Evolutionary conservation across 352 stramenopile species (phyloP).

Genomic region (Aphanomyces euteiches): DNA sequence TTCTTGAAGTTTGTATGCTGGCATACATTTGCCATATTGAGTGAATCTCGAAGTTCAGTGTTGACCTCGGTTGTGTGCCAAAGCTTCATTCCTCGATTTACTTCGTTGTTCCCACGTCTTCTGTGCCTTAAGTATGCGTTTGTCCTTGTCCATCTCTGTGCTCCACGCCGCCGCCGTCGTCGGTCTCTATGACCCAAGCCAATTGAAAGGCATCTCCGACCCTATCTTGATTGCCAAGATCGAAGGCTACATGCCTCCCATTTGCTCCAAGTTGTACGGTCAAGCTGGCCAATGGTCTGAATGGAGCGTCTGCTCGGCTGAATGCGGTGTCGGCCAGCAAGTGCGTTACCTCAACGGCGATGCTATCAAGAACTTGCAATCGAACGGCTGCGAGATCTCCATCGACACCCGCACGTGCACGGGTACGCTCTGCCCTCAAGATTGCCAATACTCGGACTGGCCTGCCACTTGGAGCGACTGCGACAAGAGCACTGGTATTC

Average conservation of each 20-base stretch:
- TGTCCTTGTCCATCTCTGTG: constrained; percentile 5
- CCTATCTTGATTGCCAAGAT: constrained; percentile 17
- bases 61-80: too few relatives aligned
- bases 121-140: constrained; percentile 1
- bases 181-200: constrained; percentile 5
- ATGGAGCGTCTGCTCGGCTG: constrained; percentile 19
- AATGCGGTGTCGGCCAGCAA: constrained; percentile 14
- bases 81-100: background rate
- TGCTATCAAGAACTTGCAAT: constrained; percentile 3
- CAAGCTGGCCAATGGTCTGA: background rate
- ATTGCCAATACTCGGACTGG: constrained; percentile 17
- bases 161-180: constrained; percentile 1
- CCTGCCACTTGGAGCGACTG: constrained; percentile 3
- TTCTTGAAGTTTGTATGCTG: background rate
- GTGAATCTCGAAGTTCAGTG: too few relatives aligned
- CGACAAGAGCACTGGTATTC: constrained; percentile 1
- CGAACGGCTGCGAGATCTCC: constrained; percentile 18
- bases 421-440: constrained; percentile 7
- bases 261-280: constrained; percentile 14
- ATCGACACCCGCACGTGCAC: constrained; percentile 7
- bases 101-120: background rate
- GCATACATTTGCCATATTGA: too few relatives aligned
- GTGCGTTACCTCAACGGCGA: constrained; percentile 12
- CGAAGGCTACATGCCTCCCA: constrained; percentile 22
- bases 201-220: background rate